Evolutionary conservation across 768 basidiomycete species (phyloP), one percentile per base, ranked within the genome.

Genomic region (Auricularia sp.): DNA sequence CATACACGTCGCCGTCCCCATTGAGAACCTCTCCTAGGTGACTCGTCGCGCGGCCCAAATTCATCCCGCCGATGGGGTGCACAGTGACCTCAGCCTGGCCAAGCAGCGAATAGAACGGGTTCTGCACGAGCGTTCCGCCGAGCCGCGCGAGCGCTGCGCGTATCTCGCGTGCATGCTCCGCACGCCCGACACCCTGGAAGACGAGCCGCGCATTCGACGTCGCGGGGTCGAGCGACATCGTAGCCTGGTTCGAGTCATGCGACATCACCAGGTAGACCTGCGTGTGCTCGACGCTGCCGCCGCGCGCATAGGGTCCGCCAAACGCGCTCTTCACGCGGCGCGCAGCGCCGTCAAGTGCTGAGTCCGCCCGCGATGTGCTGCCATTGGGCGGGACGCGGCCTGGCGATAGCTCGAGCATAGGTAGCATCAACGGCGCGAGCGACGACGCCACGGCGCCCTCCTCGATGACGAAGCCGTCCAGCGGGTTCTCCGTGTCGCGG

Each of bases 381-480:
- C 2, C 29, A 29, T 29, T 29, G 29, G 16, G 63, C 5, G 37
- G 7, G 2, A 64, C 54, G n/a, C 54, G 37, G 8, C 54, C 54
- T 16, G 63, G 54, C 21, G 54, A 37, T 4, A 64, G 7, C 24
- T 35, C 47, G n/a, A 64, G 63, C 33, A 64, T 64, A 1, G 63
- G 47, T n/a, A 36, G 47, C 24, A 64, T 18, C 10, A 64, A n/a
- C 10, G 29, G 21, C n/a, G 63, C 45, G 33, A 64, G 45, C 10
- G 63, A 51, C n/a, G 47, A 54, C 24, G 63, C 47, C 16, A 64
- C 21, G 47, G 54, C 63, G 54, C 63, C 63, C 37, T 64, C 63
- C 35, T 64, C 63, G 54, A 64, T 64, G 24, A 64, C 63, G 29
- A 54, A 64, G 7, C 63, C 63, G 63, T 64, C 63, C 8, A 64